Evolutionary conservation across 2,329 filamentous ascomycete species (phyloP).

Genomic region (Pseudocercospora musae): DNA sequence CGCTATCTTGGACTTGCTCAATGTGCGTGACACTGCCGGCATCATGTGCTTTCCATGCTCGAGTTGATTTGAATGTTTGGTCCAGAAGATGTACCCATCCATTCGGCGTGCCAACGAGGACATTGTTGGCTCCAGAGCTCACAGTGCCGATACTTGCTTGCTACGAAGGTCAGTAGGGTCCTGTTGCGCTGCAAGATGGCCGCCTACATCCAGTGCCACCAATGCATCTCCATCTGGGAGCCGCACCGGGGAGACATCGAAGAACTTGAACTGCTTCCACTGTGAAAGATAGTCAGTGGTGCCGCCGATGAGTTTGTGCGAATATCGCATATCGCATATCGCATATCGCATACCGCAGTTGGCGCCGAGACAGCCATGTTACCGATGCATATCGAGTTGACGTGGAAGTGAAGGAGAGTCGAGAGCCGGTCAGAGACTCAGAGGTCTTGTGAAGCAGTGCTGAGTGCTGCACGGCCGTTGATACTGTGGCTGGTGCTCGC

Average conservation of each 20-base stretch:
- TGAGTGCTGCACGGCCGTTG: neutral
- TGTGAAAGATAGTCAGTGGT: conserved; percentile 38
- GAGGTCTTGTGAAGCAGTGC: too few species aligned
- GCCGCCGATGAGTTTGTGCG: too few species aligned
- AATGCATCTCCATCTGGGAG: conserved; percentile 75
- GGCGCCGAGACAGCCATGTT: conserved; percentile 4
- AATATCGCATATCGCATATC: neutral
- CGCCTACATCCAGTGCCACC: conserved; percentile 33
- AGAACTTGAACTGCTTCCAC: conserved; percentile 99
- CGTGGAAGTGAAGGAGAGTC: neutral
- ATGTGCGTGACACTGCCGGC: conserved; percentile 80
- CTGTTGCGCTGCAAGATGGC: neutral
- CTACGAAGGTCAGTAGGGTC: conserved; percentile 33
- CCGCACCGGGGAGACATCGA: conserved; percentile 84
- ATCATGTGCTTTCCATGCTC: conserved; percentile 84
- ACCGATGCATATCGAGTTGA: conserved; percentile 27
- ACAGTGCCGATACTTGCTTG: conserved; percentile 72
- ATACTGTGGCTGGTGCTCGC: neutral
- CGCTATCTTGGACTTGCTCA: conserved; percentile 84
- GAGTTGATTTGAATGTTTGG: conserved; percentile 78
- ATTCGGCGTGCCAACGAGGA: conserved; percentile 84
- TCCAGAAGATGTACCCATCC: conserved; percentile 86
- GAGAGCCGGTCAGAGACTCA: too few species aligned
- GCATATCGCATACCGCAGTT: neutral
- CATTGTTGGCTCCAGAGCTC: conserved; percentile 79